phyloP scores from a whole-genome alignment of 306 rosid species.

The Dryas drummondii region DNA sequence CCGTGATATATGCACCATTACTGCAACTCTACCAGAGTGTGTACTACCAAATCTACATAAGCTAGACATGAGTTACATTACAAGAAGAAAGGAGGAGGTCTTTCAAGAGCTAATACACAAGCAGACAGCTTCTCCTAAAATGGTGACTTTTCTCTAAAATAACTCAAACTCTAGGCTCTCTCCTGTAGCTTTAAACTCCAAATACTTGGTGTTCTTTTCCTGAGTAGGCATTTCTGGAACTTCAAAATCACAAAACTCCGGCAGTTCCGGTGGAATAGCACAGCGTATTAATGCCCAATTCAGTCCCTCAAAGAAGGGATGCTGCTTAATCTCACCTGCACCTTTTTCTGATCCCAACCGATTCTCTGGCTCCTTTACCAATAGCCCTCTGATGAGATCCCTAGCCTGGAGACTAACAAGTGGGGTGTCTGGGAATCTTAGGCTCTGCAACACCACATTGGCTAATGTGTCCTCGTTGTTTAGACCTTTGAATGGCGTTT shows the following conservation, averaged over 20 bases:
- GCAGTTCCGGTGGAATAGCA: slow-evolving; percentile 74
- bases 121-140: slow-evolving; percentile 36
- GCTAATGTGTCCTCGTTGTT: slow-evolving; percentile 77
- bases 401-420: slow-evolving; percentile 66
- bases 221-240: slow-evolving; percentile 46
- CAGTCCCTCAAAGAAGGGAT: slow-evolving; percentile 83
- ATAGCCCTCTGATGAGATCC: slow-evolving; percentile 77
- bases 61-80: slow-evolving; percentile 46
- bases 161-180: slow-evolving; percentile 81
- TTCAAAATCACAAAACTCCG: slow-evolving; percentile 58
- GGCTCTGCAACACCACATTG: slow-evolving; percentile 70
- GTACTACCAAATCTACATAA: slow-evolving; percentile 53
- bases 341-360: slow-evolving; percentile 84
- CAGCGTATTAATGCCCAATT: slow-evolving; percentile 91
- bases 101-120: slow-evolving; percentile 26
- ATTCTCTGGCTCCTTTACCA: slow-evolving; percentile 76
- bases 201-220: slow-evolving; percentile 39
- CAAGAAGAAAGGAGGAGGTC: slow-evolving; percentile 27
- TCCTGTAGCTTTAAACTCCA: slow-evolving; percentile 65
- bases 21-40: slow-evolving; percentile 25
- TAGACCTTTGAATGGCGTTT: slow-evolving; percentile 77
- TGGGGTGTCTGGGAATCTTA: slow-evolving; percentile 67
- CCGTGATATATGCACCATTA: neutral
- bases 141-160: slow-evolving; percentile 38
- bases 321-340: slow-evolving; percentile 84